Conservation (phyloP, 179 eudicot genomes). For the Silene coronaria region DNA sequence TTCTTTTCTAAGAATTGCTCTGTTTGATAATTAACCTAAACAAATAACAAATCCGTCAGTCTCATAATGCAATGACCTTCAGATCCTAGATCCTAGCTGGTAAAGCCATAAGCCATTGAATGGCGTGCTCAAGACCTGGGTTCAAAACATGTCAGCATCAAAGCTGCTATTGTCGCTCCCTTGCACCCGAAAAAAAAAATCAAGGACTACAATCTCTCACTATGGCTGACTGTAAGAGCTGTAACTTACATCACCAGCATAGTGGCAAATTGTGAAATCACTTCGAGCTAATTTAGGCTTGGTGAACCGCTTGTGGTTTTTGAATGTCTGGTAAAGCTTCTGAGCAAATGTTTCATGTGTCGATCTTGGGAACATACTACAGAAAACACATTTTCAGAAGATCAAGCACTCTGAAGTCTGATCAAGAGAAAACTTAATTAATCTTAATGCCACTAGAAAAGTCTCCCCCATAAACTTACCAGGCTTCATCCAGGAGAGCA, state of each 20-base stretch:
- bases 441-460: not conserved
- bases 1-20: constrained; percentile 84
- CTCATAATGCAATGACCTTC: not conserved
- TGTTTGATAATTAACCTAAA: constrained; percentile 88
- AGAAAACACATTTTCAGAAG: constrained; percentile 3
- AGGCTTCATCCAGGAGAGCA: constrained; percentile 95
- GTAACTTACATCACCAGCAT: constrained; percentile 94
- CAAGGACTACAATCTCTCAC: not conserved
- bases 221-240: not conserved
- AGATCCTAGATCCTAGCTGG: too few species aligned
- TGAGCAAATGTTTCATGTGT: constrained; percentile 95
- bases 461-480: constrained; percentile 54
- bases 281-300: constrained; percentile 92
- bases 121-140: not conserved
- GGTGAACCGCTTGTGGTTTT: constrained; percentile 73
- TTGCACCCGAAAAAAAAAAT: not conserved
- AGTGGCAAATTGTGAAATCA: constrained; percentile 86
- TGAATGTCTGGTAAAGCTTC: constrained; percentile 88
- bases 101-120: not conserved
- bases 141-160: not conserved
- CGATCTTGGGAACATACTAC: constrained; percentile 98
- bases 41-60: constrained; percentile 5
- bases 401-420: not conserved
- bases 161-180: not conserved
- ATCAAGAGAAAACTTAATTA: constrained; percentile 1